Percentiles rank a stretch among this genome's conserved stretches.
These are phyloP conservation scores for Elsinoe australis DNA, from an alignment of 2,329 filamentous ascomycete genomes.

Conservation along the genomic window DNA sequence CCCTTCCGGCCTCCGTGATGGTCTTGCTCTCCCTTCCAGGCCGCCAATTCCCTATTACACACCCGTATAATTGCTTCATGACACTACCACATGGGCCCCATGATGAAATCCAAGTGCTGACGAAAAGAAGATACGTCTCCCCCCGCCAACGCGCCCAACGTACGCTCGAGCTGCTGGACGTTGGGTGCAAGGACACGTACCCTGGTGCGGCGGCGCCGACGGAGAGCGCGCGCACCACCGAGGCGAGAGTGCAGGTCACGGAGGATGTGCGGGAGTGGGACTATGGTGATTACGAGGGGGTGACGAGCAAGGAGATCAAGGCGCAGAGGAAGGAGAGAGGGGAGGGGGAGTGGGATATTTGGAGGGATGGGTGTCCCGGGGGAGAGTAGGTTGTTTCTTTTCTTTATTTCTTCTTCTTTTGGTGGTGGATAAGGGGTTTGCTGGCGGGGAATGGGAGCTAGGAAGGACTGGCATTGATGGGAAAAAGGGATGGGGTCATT, in stretches of 20 bases:
- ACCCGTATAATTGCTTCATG: no score
- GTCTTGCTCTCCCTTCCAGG: no score
- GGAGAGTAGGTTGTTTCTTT: constrained; percentile 45
- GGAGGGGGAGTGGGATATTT: constrained; percentile 69
- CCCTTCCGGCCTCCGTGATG: no score
- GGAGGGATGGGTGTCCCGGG: constrained; percentile 77
- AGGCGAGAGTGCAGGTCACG: constrained; percentile 43
- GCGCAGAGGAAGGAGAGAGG: constrained; percentile 40
- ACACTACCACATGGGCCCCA: background rate
- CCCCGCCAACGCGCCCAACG: constrained; percentile 75
- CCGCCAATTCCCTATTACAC: no score
- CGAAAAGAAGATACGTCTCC: constrained; percentile 61
- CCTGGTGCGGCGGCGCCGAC: constrained; percentile 52
- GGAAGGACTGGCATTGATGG: background rate
- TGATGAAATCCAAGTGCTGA: background rate
- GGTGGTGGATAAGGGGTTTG: constrained; percentile 65
- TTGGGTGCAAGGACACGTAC: constrained; percentile 60
- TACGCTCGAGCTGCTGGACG: constrained; percentile 79
- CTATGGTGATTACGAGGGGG: constrained; percentile 56
- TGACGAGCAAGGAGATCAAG: constrained; percentile 46
- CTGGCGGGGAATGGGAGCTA: background rate
- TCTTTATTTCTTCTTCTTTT: constrained; percentile 39
- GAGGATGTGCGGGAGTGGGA: constrained; percentile 53
- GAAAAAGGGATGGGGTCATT: background rate
- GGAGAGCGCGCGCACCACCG: constrained; percentile 29